These are phyloP conservation scores for Fusarium chuoi DNA, from an alignment of 2,329 filamentous ascomycete species.

Conservation along the genomic window DNA sequence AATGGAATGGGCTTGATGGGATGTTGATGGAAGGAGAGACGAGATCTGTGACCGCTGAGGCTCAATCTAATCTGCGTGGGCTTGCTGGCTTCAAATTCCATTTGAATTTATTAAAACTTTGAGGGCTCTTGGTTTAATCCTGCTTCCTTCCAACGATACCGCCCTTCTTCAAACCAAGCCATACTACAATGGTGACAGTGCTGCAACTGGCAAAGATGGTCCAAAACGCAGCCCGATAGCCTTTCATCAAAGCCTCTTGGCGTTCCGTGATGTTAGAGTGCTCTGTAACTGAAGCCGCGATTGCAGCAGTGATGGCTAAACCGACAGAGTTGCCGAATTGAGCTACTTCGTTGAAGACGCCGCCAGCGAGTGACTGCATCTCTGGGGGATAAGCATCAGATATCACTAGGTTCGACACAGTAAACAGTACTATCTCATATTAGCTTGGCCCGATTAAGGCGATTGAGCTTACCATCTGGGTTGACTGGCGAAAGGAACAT, in stretches of 20 bases:
- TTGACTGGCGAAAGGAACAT: conserved; percentile 57
- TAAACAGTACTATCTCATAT: conserved; percentile 58
- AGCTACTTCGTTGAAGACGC: conserved; percentile 67
- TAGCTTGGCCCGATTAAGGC: background rate
- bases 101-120: no score
- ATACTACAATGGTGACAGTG: conserved; percentile 49
- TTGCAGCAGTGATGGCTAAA: conserved; percentile 60
- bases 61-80: no score
- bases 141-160: conserved; percentile 62
- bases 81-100: no score
- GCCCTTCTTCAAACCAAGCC: conserved; percentile 56
- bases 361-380: conserved; percentile 67
- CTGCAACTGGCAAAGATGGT: conserved; percentile 56
- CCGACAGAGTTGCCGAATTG: conserved; percentile 67
- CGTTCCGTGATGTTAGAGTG: conserved; percentile 43
- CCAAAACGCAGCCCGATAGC: conserved; percentile 65
- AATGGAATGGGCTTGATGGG: no score
- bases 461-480: conserved; percentile 49
- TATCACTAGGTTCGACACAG: conserved; percentile 64
- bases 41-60: no score
- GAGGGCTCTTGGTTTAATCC: conserved; percentile 20
- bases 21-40: no score
- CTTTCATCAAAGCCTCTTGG: conserved; percentile 56
- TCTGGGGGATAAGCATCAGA: conserved; percentile 63
- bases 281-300: conserved; percentile 57